phyloP scores from a whole-genome alignment of 768 basidiomycete genomes.

The Suillus clintonianus region DNA sequence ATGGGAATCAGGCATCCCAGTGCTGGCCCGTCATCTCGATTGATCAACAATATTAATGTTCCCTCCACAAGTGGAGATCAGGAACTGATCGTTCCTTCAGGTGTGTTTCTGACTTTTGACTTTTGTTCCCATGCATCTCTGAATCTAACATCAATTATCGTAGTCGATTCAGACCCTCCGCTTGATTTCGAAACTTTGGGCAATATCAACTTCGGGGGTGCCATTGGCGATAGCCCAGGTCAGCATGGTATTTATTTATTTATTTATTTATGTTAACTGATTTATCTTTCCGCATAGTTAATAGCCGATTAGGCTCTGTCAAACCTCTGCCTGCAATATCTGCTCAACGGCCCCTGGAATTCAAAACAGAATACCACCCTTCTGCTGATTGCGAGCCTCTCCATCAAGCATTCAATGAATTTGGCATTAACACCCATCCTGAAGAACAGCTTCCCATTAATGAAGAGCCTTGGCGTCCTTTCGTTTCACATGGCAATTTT shows the following conservation, averaged over 20 bases:
- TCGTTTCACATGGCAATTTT: conserved; percentile 6
- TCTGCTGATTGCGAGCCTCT: conserved; percentile 8
- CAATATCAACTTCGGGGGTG: background rate
- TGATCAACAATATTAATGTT: too few species aligned
- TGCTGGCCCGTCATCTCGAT: too few species aligned
- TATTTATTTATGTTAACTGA: background rate
- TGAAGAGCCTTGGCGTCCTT: conserved; percentile 9
- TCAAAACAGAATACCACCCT: conserved; percentile 29
- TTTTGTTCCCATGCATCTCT: too few species aligned
- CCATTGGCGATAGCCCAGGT: background rate
- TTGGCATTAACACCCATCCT: background rate
- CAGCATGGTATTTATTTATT: background rate
- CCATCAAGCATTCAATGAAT: conserved; percentile 19
- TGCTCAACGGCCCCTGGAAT: background rate
- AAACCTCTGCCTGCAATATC: background rate
- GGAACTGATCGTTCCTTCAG: too few species aligned
- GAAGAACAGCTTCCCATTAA: background rate
- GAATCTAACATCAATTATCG: too few species aligned
- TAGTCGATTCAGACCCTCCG: too few species aligned
- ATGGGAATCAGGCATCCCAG: too few species aligned
- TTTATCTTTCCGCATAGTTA: background rate
- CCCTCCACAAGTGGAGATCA: too few species aligned
- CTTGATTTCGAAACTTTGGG: background rate
- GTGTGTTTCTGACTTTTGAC: too few species aligned
- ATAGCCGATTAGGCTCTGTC: background rate